Base-by-base conservation (phyloP, 1,284 basidiomycete species). In the Cerrena zonata region DNA sequence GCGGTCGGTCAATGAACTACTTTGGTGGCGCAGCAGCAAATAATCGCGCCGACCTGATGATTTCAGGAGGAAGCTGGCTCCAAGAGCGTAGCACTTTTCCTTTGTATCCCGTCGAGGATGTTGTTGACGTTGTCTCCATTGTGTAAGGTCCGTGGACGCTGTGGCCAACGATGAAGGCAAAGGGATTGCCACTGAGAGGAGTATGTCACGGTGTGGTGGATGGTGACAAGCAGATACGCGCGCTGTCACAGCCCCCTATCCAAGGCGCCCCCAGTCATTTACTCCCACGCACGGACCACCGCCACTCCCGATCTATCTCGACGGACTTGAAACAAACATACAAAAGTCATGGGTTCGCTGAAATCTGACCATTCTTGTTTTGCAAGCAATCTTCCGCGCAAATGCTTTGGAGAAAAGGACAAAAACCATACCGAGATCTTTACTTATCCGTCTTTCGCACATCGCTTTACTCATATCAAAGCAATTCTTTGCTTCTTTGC, bases 51-150 rank as follows among this genome's bases (percentile, higher is more conserved):
- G 62, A 82, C 84, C 81, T 77, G 64, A 88, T 70, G 60, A 88
- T 74, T 65, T 88, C 85, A 45, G 77, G 73, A 3, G 85, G 85
- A 12, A 88, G 69, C 59, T 86, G 76, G 18, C 76, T 74, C 85
- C 85, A 88, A 36, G 80, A 85, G 65, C 82, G 73, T 13, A 79
- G 74, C 13, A 72, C 69, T 67, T 87, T 87, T 50, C 84, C 84
- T 65, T 87, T 87, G 70, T 78, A 79, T 5, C 68, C 54, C 49
- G 55, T 49, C 54, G 53, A 59, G 55, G 42, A 38, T 18, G 34
- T 5, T 23, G 42, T 26, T 39, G 49, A 47, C 37, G 56, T 44
- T 23, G 49, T 52, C 26, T 47, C 42, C 47, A 47, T 37, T 30
- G 55, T 42, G 19, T 48, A 21, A 42, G 48, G 48, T 53, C 47